Evolutionary conservation across 306 rosid species (phyloP).

Genomic region (Nissolia schottii): DNA sequence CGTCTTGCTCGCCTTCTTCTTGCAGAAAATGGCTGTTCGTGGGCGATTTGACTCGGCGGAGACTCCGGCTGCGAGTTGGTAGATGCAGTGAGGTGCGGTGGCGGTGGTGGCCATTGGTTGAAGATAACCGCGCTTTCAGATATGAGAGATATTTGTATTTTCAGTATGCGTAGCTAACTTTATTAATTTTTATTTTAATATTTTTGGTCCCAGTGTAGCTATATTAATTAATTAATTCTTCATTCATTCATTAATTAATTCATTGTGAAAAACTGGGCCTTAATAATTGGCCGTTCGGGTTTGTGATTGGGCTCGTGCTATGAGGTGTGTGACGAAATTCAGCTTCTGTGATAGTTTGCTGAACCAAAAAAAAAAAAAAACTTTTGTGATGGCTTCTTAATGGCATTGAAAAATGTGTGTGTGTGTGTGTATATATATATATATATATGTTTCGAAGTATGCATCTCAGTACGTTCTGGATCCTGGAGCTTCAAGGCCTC

Average conservation of each 20-base stretch:
- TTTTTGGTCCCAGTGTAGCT: no score
- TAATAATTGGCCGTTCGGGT: not conserved
- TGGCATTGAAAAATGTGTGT: no score
- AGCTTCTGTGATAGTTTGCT: no score
- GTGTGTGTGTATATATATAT: no score
- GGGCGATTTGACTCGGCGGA: conserved; percentile 22
- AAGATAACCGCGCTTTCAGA: conserved; percentile 18
- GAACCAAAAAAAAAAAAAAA: no score
- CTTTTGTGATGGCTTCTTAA: no score
- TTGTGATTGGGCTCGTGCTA: not conserved
- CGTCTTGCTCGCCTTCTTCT: conserved; percentile 29
- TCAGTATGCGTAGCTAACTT: not conserved
- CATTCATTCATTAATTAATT: no score
- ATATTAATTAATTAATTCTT: no score
- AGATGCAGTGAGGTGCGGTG: conserved; percentile 11
- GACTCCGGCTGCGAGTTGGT: conserved; percentile 16
- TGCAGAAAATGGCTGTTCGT: conserved; percentile 20
- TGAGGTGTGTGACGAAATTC: no score
- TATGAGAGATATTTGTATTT: not conserved
- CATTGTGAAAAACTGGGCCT: not conserved
- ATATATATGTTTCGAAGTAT: no score
- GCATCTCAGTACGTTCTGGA: no score
- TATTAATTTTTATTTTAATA: not conserved
- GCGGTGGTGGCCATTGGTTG: conserved; percentile 33
- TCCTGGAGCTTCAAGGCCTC: no score